Percentiles rank a stretch among this genome's conserved stretches.
phyloP scores from a whole-genome alignment of 2,329 filamentous ascomycete species.

The Escovopsis sp. region DNA sequence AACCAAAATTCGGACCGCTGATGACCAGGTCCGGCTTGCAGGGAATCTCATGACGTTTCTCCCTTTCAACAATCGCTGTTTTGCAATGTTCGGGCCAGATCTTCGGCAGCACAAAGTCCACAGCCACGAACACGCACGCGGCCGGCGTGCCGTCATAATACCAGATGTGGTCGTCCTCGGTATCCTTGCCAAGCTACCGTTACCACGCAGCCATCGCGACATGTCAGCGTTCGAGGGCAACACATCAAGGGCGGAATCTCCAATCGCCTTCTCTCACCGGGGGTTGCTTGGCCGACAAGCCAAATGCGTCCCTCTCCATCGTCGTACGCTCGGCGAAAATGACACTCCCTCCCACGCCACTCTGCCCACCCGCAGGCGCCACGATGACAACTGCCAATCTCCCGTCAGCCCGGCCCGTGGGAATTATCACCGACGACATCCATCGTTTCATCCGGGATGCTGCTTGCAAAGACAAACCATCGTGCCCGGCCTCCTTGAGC shows the following conservation, averaged over 20 bases:
- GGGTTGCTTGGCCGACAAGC: slow-evolving; percentile 15
- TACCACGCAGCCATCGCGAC: slow-evolving; percentile 1
- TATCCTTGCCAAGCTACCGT: slow-evolving; percentile 29
- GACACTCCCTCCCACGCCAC: slow-evolving; percentile 15
- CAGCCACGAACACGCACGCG: slow-evolving; percentile 38
- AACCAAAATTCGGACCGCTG: slow-evolving; percentile 40
- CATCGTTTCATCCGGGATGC: background rate
- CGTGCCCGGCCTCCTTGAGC: slow-evolving; percentile 15
- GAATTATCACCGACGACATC: background rate
- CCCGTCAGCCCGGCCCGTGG: background rate
- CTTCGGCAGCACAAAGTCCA: slow-evolving; percentile 39
- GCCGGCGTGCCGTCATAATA: slow-evolving; percentile 47
- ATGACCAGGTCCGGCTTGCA: slow-evolving; percentile 34
- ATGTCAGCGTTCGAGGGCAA: background rate
- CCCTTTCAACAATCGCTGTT: no score
- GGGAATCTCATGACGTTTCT: slow-evolving; percentile 22
- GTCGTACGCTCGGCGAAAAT: slow-evolving; percentile 15
- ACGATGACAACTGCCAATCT: slow-evolving; percentile 15
- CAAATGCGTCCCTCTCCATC: slow-evolving; percentile 12
- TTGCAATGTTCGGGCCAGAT: slow-evolving; percentile 16
- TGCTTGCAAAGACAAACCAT: slow-evolving; percentile 8
- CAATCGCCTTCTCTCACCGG: slow-evolving; percentile 9
- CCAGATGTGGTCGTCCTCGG: slow-evolving; percentile 38
- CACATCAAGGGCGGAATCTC: background rate
- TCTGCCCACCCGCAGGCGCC: slow-evolving; percentile 16